Evolutionary conservation across 257 asterid genomes (phyloP).

Genomic region (Cynanchum wilfordii): DNA sequence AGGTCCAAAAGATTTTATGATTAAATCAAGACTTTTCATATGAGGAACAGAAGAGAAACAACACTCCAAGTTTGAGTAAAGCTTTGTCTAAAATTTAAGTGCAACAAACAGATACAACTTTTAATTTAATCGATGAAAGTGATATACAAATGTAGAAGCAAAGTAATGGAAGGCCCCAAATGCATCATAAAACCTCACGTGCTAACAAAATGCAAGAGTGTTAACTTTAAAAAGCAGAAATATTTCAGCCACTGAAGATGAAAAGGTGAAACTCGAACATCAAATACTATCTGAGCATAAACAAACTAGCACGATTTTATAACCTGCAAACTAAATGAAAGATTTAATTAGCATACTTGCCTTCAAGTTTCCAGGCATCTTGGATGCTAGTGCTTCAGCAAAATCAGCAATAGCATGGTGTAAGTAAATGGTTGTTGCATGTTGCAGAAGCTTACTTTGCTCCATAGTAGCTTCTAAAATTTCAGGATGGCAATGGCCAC

Average conservation of each 20-base stretch:
- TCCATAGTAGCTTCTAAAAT: slow-evolving; percentile 58
- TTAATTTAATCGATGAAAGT: not conserved
- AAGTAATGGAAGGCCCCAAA: not conserved
- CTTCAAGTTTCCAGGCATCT: slow-evolving; percentile 93
- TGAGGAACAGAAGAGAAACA: not conserved
- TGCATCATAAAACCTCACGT: not conserved
- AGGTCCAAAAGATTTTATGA: slow-evolving; percentile 20
- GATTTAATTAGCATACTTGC: slow-evolving; percentile 19
- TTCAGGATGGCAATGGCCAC: slow-evolving; percentile 94
- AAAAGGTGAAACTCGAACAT: not conserved
- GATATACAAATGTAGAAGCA: not conserved
- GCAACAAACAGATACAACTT: not conserved
- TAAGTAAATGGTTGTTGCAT: slow-evolving; percentile 86
- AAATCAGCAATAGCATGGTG: slow-evolving; percentile 89
- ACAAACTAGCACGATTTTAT: not conserved
- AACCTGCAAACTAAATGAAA: not conserved
- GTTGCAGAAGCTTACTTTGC: slow-evolving; percentile 94
- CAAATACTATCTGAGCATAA: not conserved
- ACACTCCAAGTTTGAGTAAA: not conserved
- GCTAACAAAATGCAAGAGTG: not conserved
- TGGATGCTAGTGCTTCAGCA: slow-evolving; percentile 82
- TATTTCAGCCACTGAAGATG: not conserved
- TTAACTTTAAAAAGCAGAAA: not conserved
- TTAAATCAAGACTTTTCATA: not conserved
- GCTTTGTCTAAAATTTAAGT: not conserved